Evolutionary conservation across 768 basidiomycete genomes (phyloP), one percentile per base, ranked within the genome.

Genomic region (Pholiota conissans): DNA sequence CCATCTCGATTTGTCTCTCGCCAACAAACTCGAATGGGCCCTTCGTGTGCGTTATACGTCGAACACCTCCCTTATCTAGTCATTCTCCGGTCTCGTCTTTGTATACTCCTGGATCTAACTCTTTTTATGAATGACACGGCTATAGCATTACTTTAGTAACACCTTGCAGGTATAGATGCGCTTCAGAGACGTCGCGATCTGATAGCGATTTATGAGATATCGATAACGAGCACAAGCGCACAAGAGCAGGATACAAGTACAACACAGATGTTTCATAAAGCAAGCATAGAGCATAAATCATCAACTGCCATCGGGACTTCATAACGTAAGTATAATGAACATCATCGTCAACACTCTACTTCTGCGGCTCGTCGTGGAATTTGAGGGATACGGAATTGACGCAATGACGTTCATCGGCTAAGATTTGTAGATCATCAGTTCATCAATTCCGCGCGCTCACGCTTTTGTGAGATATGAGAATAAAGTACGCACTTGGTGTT

Each of bases 331-430:
- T 32, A 22, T 22, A 4, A 39, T 16, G n/a, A n/a, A n/a, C n/a
- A n/a, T n/a, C n/a, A n/a, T 9, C 4, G 8, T 16, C 5, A 10
- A 40, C 14, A 30, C 26, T 28, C 22, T 46, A 54, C n/a, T 76
- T 68, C 57, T n/a, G n/a, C n/a, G n/a, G n/a, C n/a, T 82, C 83
- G 0, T 85, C 81, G 18, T 76, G 71, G 74, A 95, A 95, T 56
- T 79, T 90, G 49, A 97, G 74, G 3, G 92, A 93, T 61, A 97
- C 69, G 3, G 92, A 94, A 70, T 96, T 97, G 58, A 96, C 91
- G 65, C 92, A 93, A 68, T 94, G 91, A 32, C 91, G 84, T 67
- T 93, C 91, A 66, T 93, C 85, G 50, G 84, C 91, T 90, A 54
- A 11, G 52, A 34, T 28, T 29, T 18, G 35, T 20, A 49, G 28